Conservation (phyloP, 176 grass and related monocot species). For the Tillandsia leiboldiana region DNA sequence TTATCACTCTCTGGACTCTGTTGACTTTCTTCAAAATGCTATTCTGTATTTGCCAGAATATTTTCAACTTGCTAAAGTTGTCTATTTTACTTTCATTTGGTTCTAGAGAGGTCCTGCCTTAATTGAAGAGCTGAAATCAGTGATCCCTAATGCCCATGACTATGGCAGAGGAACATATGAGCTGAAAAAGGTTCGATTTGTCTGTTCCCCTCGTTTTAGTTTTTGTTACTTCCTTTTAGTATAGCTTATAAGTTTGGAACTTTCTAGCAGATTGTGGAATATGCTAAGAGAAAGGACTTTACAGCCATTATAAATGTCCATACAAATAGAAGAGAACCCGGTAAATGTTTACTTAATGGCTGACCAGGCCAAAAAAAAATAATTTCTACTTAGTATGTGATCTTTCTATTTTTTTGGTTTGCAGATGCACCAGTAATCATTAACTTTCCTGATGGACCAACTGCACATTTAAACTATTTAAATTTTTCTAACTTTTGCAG, state of each 20-base stretch:
- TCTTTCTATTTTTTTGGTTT: conserved; percentile 17
- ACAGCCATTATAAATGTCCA: conserved; percentile 80
- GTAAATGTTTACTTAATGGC: conserved; percentile 30
- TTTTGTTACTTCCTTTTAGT: background rate
- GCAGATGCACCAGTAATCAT: conserved; percentile 40
- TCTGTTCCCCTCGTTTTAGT: background rate
- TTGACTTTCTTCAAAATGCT: background rate
- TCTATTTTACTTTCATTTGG: conserved; percentile 13
- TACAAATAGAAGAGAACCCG: conserved; percentile 71
- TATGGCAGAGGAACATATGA: conserved; percentile 90
- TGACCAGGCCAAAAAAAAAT: background rate
- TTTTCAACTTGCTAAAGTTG: background rate
- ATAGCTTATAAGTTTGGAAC: background rate
- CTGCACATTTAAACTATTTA: conserved; percentile 93
- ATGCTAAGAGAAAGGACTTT: conserved; percentile 76
- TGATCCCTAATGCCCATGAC: conserved; percentile 77
- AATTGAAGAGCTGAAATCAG: conserved; percentile 65
- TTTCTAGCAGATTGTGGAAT: conserved; percentile 63
- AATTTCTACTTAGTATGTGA: conserved; percentile 8
- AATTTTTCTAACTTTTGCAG: conserved; percentile 49
- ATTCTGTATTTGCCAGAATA: conserved; percentile 1
- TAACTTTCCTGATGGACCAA: conserved; percentile 69
- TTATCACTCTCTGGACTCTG: background rate
- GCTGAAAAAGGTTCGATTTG: conserved; percentile 71
- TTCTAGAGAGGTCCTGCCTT: conserved; percentile 71